Conservation (phyloP, 2,329 filamentous ascomycete genomes). For the Lachnellula occidentalis region DNA sequence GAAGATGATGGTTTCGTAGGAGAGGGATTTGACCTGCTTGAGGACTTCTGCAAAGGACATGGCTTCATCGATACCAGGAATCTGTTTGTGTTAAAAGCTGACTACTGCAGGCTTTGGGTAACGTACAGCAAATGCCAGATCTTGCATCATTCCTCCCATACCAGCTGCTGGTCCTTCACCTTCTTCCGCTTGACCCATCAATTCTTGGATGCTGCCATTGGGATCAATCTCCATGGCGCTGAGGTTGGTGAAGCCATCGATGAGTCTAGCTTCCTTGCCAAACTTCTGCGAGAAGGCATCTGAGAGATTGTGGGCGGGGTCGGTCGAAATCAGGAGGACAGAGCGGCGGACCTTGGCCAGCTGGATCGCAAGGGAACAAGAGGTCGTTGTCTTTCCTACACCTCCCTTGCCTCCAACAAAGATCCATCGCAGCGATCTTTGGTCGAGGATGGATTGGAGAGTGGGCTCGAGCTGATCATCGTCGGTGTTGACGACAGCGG, state of each 20-base stretch:
- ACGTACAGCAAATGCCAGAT: constrained; percentile 86
- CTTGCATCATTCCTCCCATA: constrained; percentile 97
- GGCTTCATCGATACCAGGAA: constrained; percentile 96
- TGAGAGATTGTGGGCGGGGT: constrained; percentile 95
- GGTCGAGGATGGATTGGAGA: constrained; percentile 90
- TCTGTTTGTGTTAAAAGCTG: constrained; percentile 46
- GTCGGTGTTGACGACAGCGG: constrained; percentile 48
- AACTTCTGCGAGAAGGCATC: constrained; percentile 99
- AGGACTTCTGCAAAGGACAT: constrained; percentile 99
- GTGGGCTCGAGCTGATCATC: constrained; percentile 84
- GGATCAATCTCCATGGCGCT: constrained; percentile 99
- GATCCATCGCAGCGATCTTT: constrained; percentile 95
- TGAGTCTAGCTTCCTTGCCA: constrained; percentile 90
- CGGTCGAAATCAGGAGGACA: constrained; percentile 95
- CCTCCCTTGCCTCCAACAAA: constrained; percentile 98
- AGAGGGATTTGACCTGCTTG: constrained; percentile 98
- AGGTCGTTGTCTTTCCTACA: constrained; percentile 99
- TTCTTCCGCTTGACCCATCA: constrained; percentile 72
- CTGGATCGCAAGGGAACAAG: constrained; percentile 96
- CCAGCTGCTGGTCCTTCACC: constrained; percentile 65
- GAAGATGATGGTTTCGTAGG: constrained; percentile 98
- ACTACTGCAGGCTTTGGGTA: background rate
- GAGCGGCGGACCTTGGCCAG: constrained; percentile 91
- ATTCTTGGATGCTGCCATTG: constrained; percentile 94
- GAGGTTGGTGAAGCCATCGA: constrained; percentile 88